These are phyloP conservation scores for Monilinia laxa DNA, from an alignment of 2,329 filamentous ascomycete genomes.

Conservation along the genomic window DNA sequence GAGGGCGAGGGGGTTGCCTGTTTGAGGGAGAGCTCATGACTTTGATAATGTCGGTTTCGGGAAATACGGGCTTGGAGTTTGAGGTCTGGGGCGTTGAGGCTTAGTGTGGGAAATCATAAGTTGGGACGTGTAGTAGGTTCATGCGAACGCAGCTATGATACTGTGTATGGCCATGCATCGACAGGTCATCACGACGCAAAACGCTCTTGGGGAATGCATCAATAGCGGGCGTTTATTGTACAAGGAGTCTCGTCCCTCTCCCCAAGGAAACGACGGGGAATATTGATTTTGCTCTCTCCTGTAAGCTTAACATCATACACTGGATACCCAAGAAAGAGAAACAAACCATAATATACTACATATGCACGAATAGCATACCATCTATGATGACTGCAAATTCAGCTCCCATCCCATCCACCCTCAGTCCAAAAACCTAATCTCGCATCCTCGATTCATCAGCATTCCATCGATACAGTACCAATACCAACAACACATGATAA, in stretches of 20 bases:
- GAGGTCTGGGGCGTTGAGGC: neutral
- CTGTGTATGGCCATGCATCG: too few relatives aligned
- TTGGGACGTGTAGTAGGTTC: neutral
- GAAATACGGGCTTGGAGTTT: neutral
- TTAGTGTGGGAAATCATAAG: neutral
- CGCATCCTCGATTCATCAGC: too few relatives aligned
- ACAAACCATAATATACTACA: neutral
- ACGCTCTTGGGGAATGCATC: too few relatives aligned
- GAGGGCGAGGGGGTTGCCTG: conserved; percentile 46
- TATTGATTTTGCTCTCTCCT: neutral
- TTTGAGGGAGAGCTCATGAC: neutral
- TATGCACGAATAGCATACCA: too few relatives aligned
- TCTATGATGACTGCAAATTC: too few relatives aligned
- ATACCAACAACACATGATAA: too few relatives aligned
- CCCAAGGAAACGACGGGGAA: neutral
- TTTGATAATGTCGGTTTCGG: neutral
- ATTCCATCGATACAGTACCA: too few relatives aligned
- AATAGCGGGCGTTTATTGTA: neutral
- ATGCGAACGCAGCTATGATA: neutral
- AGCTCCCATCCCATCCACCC: too few relatives aligned
- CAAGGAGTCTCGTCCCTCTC: neutral
- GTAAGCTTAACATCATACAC: neutral
- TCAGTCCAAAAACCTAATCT: too few relatives aligned
- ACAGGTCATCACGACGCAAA: neutral
- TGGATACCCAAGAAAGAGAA: neutral